phyloP scores from a whole-genome alignment of 257 asterid species.

The Solanum virginianum region DNA sequence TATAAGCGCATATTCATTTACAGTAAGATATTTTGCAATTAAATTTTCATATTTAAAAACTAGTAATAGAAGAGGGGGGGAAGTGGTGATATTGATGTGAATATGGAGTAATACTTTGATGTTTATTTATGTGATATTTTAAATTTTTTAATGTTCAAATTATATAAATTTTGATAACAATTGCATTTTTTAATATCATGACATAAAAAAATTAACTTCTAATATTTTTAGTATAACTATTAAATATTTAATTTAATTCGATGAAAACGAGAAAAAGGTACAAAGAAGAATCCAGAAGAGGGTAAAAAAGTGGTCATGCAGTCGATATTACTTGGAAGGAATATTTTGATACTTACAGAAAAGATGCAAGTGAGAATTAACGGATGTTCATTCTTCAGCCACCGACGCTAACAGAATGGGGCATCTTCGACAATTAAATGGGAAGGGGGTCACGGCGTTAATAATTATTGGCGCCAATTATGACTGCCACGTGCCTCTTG shows the following conservation, averaged over 20 bases:
- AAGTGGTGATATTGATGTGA: too few species aligned
- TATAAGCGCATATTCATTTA: too few species aligned
- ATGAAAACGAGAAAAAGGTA: not conserved
- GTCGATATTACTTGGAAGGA: not conserved
- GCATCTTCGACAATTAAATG: not conserved
- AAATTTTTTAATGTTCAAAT: too few species aligned
- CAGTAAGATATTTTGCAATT: too few species aligned
- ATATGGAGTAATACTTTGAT: too few species aligned
- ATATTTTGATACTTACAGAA: not conserved
- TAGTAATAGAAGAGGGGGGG: too few species aligned
- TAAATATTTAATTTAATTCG: not conserved
- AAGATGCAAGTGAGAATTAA: not conserved
- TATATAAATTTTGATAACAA: too few species aligned
- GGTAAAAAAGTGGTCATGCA: not conserved
- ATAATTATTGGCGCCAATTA: not conserved
- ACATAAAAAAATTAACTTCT: too few species aligned
- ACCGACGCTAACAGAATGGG: not conserved
- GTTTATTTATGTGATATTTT: too few species aligned
- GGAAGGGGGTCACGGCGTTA: not conserved
- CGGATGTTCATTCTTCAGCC: not conserved
- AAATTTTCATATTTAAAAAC: too few species aligned
- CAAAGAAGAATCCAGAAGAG: not conserved
- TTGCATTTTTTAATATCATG: too few species aligned
- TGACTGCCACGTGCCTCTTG: conserved; percentile 1
- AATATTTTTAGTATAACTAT: too few species aligned